Evolutionary conservation across 179 eudicot genomes (phyloP), one percentile per base, ranked within the genome.

Genomic region (Sideroxylon spinosum): DNA sequence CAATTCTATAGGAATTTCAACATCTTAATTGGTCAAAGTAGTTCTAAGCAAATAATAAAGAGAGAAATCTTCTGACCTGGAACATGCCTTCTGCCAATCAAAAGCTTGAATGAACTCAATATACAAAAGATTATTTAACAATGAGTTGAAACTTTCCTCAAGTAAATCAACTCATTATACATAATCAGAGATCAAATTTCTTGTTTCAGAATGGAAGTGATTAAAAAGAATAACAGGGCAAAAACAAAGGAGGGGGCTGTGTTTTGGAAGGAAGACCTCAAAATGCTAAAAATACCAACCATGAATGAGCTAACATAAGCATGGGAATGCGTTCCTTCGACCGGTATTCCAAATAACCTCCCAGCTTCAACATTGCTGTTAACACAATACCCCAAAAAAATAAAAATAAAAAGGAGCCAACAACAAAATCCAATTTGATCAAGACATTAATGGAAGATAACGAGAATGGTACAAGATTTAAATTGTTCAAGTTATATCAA

Each of bases 261-360:
- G 16, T 71, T 70, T 23, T 71, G 74, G 59, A 71, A 25, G 37
- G 53, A 4, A 70, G 59, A 71, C 28, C 17, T 12, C 53, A 8
- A 17, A 3, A 32, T 9, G 37, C 11, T n/a, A 62, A 25, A 37
- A 5, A 71, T 28, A 73, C 89, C 82, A 81, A 93, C 99, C 99
- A 91, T 91, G 80, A 88, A 95, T 78, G 99, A 95, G 91, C 98
- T 95, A 72, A 95, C 98, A 90, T 91, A 95, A 75, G 99, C 99
- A 88, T 95, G 99, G 68, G 99, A 95, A 85, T 95, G 98, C 53
- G 98, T 95, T 79, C 99, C 99, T 79, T 87, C 88, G 29, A 93
- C 88, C 32, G 99, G 99, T 84, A 95, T 95, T 83, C 99, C 99
- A 86, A 95, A 95, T 85, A 93, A 85, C 85, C 85, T 92, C 77